Conservation (phyloP, 306 rosid species). For the Erythrophleum fordii region DNA sequence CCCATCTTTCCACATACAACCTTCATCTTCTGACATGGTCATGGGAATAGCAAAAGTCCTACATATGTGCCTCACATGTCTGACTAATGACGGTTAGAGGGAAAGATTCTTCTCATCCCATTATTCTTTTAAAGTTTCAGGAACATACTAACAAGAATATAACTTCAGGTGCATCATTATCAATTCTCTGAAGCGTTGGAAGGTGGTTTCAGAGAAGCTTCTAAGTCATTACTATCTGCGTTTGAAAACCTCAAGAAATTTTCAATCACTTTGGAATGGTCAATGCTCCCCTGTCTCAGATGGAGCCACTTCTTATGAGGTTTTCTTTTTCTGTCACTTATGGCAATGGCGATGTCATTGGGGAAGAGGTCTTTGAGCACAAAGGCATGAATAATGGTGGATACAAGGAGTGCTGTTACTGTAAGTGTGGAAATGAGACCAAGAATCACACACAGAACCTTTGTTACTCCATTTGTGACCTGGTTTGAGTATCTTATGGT, state of each 20-base stretch:
- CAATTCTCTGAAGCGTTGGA: slow-evolving; percentile 12
- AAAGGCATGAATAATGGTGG: slow-evolving; percentile 78
- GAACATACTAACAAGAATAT: background rate
- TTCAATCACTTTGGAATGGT: slow-evolving; percentile 62
- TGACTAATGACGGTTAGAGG: slow-evolving; percentile 1
- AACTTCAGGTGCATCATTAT: background rate
- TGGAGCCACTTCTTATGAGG: slow-evolving; percentile 64
- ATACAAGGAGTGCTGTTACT: slow-evolving; percentile 57
- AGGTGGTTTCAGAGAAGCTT: slow-evolving; percentile 42
- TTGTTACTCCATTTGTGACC: slow-evolving; percentile 61
- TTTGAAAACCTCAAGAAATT: slow-evolving; percentile 64
- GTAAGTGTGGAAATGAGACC: slow-evolving; percentile 55
- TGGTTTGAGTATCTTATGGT: slow-evolving; percentile 76
- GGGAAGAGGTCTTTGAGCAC: slow-evolving; percentile 80
- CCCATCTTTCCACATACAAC: slow-evolving; percentile 35
- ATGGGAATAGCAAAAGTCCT: slow-evolving; percentile 54
- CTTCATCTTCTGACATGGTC: slow-evolving; percentile 57
- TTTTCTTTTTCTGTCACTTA: slow-evolving; percentile 68
- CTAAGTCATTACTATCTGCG: slow-evolving; percentile 47
- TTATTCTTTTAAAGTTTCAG: slow-evolving; percentile 11
- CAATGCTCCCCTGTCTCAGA: slow-evolving; percentile 55
- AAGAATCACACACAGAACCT: slow-evolving; percentile 57
- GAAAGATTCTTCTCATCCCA: slow-evolving; percentile 1
- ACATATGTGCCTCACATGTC: slow-evolving; percentile 65
- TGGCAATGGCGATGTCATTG: slow-evolving; percentile 92